Base-by-base conservation (phyloP, 306 rosid genomes). In the Betula pendula region DNA sequence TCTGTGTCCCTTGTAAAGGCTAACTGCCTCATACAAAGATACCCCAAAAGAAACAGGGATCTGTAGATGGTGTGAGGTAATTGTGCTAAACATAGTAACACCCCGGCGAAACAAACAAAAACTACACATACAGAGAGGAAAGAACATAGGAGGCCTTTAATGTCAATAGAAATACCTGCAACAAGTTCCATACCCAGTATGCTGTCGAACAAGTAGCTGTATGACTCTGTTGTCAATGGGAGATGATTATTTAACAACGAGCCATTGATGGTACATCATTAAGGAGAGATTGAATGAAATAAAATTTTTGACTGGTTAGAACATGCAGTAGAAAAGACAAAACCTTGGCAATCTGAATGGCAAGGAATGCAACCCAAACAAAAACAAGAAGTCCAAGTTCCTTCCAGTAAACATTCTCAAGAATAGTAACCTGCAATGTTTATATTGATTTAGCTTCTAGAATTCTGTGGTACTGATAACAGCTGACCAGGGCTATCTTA, bases 331-430 rank as follows among this genome's bases (percentile, higher is more conserved):
- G 27, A 70, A 81, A 49, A 44, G 33, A 38, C 44, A 76, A 79
- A 78, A 94, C 98, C 98, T 92, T 89, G 69, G 75, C 87, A 35
- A 95, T 87, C 81, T 95, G 98, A 71, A 95, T 51, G 22, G 68
- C 87, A 52, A 95, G 97, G 79, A 92, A 92, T 53, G 97, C 81
- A 74, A 90, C 49, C 99, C 99, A 95, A 79, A 95, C 99, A 76
- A 95, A 90, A 24, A 59, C 80, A 59, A 95, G 93, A 78, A 95
- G 93, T 81, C 97, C 97, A 71, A 86, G 65, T 76, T 95, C 97
- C 84, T 90, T 95, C 99, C 99, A 89, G 77, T 45, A 83, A 7
- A 95, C 88, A 65, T 95, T 92, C 82, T 89, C 85, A 62, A 89
- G 43, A 31, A 92, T 20, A 35, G 92, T 42, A 68, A 88, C 86